Evolutionary conservation across 768 basidiomycete genomes (phyloP).

Genomic region (Scleroderma citrinum): DNA sequence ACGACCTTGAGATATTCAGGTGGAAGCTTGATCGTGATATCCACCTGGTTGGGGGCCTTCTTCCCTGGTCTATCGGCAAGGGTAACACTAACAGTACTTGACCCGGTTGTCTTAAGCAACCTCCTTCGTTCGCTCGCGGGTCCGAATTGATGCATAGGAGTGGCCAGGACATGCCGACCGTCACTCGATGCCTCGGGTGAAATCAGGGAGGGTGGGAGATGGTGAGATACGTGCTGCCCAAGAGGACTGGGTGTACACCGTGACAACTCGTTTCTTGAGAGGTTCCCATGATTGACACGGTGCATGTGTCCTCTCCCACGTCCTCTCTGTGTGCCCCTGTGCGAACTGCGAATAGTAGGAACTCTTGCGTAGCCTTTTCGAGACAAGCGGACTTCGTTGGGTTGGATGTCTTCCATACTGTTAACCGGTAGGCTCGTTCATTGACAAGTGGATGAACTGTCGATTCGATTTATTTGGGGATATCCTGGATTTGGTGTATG

Average conservation of each 20-base stretch:
- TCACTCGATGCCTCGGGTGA: neutral
- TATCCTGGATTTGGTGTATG: conserved; percentile 2
- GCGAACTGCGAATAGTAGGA: conserved; percentile 19
- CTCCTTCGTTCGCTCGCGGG: neutral
- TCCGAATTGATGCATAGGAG: neutral
- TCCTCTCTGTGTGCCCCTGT: neutral
- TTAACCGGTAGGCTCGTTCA: neutral
- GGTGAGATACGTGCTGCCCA: neutral
- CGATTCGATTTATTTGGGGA: conserved; percentile 19
- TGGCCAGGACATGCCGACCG: neutral
- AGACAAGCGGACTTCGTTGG: conserved; percentile 32
- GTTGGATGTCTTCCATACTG: conserved; percentile 34
- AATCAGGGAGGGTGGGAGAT: neutral
- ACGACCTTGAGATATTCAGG: conserved; percentile 10
- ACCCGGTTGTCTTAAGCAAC: conserved; percentile 4
- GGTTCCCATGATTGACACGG: neutral
- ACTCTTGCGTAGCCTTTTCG: conserved; percentile 28
- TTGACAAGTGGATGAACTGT: too few species aligned
- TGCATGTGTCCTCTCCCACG: neutral
- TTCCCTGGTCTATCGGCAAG: neutral
- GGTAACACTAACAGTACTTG: neutral
- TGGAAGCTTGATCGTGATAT: conserved; percentile 7
- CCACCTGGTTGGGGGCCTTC: neutral
- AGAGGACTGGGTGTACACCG: neutral
- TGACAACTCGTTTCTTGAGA: neutral